Evolutionary conservation across 805 yeast genomes (phyloP), one percentile per base, ranked within the genome.

Genomic region (Kazachstania psychrophila): DNA sequence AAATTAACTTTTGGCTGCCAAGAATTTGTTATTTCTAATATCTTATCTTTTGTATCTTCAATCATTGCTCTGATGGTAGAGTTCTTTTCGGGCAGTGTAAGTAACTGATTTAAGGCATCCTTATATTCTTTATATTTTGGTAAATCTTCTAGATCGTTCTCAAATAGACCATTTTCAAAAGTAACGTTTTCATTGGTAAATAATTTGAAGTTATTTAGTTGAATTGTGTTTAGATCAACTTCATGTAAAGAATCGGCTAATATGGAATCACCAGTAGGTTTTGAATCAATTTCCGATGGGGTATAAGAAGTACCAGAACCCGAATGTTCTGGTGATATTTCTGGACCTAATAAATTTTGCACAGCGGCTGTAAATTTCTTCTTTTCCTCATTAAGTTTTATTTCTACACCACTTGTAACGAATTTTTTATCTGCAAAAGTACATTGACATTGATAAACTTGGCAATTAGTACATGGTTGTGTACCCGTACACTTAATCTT

Each of bases 401-500:
- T n/a, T n/a, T n/a, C n/a, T n/a, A n/a, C n/a, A n/a, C n/a, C n/a
- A n/a, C n/a, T n/a, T n/a, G n/a, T n/a, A n/a, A n/a, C n/a, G n/a
- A n/a, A n/a, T 23, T 24, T 31, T 8, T 14, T 15, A 14, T 25
- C 22, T 11, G 23, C 14, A 17, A 34, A 54, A 9, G 43, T 36
- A 40, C 62, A 58, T 3, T 41, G 46, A 36, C 61, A 56, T 9
- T 45, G 42, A 34, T 57, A 56, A 11, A 54, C 43, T 12, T 45
- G 43, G 37, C 62, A 58, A 28, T 48, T 55, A 14, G 46, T 38
- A 40, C 62, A 58, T 6, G 62, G 62, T 18, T 32, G 39, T 6
- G 34, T 44, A 4, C 61, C 60, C n/a, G 57, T 48, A 38, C 62
- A 58, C 39, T 55, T 58, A 31, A 58, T 58, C 38, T 58, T 58